phyloP scores from a whole-genome alignment of 208 protist species.

The Wallacemonas rigidus region DNA sequence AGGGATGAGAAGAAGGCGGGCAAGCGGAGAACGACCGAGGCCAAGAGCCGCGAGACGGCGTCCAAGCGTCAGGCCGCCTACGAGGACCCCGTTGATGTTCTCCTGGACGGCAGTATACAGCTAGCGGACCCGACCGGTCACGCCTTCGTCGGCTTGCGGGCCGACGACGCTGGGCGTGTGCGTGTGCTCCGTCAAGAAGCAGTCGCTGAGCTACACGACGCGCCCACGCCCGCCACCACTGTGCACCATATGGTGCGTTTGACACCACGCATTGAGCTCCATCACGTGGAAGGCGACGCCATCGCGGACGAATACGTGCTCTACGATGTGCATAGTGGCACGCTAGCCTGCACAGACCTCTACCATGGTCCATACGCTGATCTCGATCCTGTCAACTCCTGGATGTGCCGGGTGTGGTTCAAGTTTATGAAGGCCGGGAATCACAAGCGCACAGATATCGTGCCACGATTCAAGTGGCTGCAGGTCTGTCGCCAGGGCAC shows the following conservation, averaged over 20 bases:
- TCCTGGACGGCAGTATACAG: slow-evolving; percentile 30
- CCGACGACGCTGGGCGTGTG: slow-evolving; percentile 37
- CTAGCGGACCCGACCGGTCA: slow-evolving; percentile 13
- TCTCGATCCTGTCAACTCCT: slow-evolving; percentile 84
- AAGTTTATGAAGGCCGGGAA: slow-evolving; percentile 87
- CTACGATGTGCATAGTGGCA: slow-evolving; percentile 50
- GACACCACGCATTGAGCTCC: slow-evolving; percentile 64
- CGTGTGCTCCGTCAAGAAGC: slow-evolving; percentile 29
- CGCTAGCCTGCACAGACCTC: slow-evolving; percentile 79
- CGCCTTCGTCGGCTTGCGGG: slow-evolving; percentile 36
- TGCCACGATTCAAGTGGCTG: slow-evolving; percentile 76
- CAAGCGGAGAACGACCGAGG: not conserved
- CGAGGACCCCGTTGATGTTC: slow-evolving; percentile 39
- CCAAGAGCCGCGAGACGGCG: not conserved
- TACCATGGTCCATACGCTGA: slow-evolving; percentile 84
- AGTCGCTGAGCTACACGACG: slow-evolving; percentile 17
- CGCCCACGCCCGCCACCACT: slow-evolving; percentile 21
- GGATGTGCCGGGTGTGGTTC: slow-evolving; percentile 91
- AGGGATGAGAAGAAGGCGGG: not conserved
- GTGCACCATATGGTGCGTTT: slow-evolving; percentile 30
- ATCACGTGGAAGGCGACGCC: slow-evolving; percentile 67
- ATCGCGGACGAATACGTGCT: slow-evolving; percentile 78
- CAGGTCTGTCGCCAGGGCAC: slow-evolving; percentile 54
- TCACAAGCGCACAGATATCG: slow-evolving; percentile 70
- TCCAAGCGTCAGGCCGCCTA: not conserved